Conservation (phyloP, 2,329 filamentous ascomycete genomes). For the Aspergillus pseudoterreus region DNA sequence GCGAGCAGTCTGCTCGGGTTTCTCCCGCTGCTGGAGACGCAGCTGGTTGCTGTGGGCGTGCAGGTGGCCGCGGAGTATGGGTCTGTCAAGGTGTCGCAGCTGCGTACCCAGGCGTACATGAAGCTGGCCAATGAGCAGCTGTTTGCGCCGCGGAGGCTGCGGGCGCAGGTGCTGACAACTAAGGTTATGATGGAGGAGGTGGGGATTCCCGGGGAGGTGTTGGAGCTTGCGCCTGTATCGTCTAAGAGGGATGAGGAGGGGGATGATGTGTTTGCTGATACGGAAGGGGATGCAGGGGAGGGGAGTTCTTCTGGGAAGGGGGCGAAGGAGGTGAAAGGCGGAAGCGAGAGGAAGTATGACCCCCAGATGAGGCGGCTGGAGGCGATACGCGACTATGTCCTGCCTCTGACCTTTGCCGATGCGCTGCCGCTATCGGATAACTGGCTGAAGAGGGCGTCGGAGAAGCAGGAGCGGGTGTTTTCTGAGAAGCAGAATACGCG, state of each 20-base stretch:
- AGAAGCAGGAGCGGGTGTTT: constrained; percentile 7
- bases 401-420: constrained; percentile 1
- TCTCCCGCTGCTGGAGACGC: constrained; percentile 25
- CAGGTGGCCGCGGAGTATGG: constrained; percentile 11
- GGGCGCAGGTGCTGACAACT: constrained; percentile 22
- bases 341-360: background rate
- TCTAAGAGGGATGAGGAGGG: background rate
- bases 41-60: constrained; percentile 17
- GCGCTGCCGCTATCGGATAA: background rate
- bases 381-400: constrained; percentile 5
- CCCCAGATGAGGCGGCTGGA: constrained; percentile 9
- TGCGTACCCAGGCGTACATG: constrained; percentile 25
- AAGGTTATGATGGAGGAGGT: constrained; percentile 17
- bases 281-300: background rate
- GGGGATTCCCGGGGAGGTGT: constrained; percentile 7
- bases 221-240: constrained; percentile 1
- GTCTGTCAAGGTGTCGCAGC: constrained; percentile 16
- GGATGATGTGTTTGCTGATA: constrained; percentile 4
- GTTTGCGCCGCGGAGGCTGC: constrained; percentile 30
- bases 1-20: constrained; percentile 21
- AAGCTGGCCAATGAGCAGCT: constrained; percentile 27
- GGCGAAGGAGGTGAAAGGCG: background rate
- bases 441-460: constrained; percentile 7
- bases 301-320: too few relatives aligned
- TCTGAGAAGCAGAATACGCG: constrained; percentile 5